Percentiles rank a stretch among this genome's conserved stretches.
phyloP scores from a whole-genome alignment of 2,329 filamentous ascomycete species.

The Zopfia rhizophila region DNA sequence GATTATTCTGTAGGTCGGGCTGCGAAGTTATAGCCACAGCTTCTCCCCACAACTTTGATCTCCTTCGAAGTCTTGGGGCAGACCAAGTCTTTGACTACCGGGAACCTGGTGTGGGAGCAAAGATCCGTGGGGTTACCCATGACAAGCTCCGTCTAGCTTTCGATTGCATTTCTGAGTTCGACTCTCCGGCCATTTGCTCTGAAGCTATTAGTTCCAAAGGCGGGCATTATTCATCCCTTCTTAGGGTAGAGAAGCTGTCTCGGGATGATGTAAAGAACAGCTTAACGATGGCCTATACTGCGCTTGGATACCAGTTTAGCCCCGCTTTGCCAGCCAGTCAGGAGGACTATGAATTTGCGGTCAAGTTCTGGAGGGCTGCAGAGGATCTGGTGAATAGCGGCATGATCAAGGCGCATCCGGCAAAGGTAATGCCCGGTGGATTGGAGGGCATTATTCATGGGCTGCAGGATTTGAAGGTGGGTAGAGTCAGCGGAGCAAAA shows the following conservation, averaged over 20 bases:
- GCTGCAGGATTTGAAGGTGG: slow-evolving; percentile 42
- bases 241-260: slow-evolving; percentile 47
- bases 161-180: slow-evolving; percentile 60
- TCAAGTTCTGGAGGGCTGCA: slow-evolving; percentile 26
- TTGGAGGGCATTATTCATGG: slow-evolving; percentile 44
- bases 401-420: slow-evolving; percentile 46
- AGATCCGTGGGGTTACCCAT: slow-evolving; percentile 60
- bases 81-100: slow-evolving; percentile 63
- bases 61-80: slow-evolving; percentile 60
- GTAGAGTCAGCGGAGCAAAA: slow-evolving; percentile 48
- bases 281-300: slow-evolving; percentile 56
- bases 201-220: slow-evolving; percentile 49
- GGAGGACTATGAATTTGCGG: slow-evolving; percentile 27
- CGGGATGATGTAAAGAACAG: slow-evolving; percentile 57
- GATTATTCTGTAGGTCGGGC: slow-evolving; percentile 38
- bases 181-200: slow-evolving; percentile 52
- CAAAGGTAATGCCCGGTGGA: slow-evolving; percentile 36
- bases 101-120: slow-evolving; percentile 53
- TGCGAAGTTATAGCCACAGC: slow-evolving; percentile 58
- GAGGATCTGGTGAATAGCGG: slow-evolving; percentile 30
- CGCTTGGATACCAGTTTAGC: slow-evolving; percentile 52
- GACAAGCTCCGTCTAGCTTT: slow-evolving; percentile 58
- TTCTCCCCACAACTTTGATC: slow-evolving; percentile 60
- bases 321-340: slow-evolving; percentile 44
- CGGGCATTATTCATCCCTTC: slow-evolving; percentile 54